phyloP scores from a whole-genome alignment of 1,139 yeast genomes.

The Scheffersomyces titani region DNA sequence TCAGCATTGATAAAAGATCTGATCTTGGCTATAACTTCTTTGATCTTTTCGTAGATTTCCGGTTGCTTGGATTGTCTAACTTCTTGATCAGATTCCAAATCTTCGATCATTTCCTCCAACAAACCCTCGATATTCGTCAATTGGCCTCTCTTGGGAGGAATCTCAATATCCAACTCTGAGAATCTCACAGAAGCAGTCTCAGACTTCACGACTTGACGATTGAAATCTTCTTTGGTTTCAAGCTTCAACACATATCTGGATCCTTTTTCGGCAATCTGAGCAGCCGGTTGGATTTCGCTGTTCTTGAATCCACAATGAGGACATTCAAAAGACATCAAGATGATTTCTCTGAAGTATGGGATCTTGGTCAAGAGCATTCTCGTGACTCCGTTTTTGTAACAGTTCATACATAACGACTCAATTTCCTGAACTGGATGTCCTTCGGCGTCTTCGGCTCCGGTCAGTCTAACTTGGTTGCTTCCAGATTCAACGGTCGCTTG shows the following conservation, averaged over 20 bases:
- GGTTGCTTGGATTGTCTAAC: slow-evolving; percentile 74
- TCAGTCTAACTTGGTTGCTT: slow-evolving; percentile 18
- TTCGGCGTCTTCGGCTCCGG: slow-evolving; percentile 77
- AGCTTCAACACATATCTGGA: slow-evolving; percentile 69
- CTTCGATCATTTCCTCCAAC: slow-evolving; percentile 79
- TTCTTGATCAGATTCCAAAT: slow-evolving; percentile 78
- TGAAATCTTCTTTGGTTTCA: slow-evolving; percentile 73
- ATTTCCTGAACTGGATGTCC: slow-evolving; percentile 98
- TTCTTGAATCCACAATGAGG: slow-evolving; percentile 92
- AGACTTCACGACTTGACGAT: slow-evolving; percentile 89
- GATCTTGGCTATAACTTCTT: slow-evolving; percentile 64
- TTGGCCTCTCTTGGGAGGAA: slow-evolving; percentile 94
- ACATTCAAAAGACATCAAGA: slow-evolving; percentile 93
- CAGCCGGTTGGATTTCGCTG: slow-evolving; percentile 93
- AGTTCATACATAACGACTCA: slow-evolving; percentile 94
- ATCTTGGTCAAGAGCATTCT: slow-evolving; percentile 82
- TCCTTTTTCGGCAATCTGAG: slow-evolving; percentile 86
- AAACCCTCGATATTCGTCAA: slow-evolving; percentile 91
- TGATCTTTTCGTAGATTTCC: slow-evolving; percentile 73
- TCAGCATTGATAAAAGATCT: slow-evolving; percentile 61
- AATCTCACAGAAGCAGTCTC: slow-evolving; percentile 85
- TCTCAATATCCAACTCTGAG: slow-evolving; percentile 85
- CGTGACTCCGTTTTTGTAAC: slow-evolving; percentile 83
- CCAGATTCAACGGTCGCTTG: slow-evolving; percentile 2
- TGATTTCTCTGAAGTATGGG: slow-evolving; percentile 90